Conservation (phyloP, 2,329 filamentous ascomycete species). For the Sordariomycetes sp. region DNA sequence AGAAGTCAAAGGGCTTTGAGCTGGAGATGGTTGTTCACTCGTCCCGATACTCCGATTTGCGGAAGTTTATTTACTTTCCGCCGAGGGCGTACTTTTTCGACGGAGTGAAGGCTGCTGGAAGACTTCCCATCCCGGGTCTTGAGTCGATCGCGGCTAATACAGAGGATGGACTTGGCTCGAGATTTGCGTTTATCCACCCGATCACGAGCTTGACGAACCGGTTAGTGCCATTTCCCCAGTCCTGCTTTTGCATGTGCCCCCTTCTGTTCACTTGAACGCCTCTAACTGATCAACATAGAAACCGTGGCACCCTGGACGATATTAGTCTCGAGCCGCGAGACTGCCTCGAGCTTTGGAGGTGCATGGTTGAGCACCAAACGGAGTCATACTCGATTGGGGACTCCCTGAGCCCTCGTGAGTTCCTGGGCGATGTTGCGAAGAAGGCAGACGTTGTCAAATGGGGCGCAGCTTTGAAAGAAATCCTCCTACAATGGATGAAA, state of each 20-base stretch:
- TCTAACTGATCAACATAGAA: slow-evolving; percentile 16
- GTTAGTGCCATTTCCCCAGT: background rate
- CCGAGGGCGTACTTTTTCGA: slow-evolving; percentile 36
- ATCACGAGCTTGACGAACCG: slow-evolving; percentile 51
- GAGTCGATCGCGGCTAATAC: slow-evolving; percentile 19
- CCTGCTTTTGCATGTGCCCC: background rate
- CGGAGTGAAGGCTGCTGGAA: slow-evolving; percentile 32
- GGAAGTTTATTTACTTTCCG: slow-evolving; percentile 60
- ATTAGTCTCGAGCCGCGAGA: slow-evolving; percentile 61
- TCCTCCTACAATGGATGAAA: slow-evolving; percentile 50
- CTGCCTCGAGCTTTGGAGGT: slow-evolving; percentile 54
- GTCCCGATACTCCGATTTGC: slow-evolving; percentile 63
- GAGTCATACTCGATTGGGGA: slow-evolving; percentile 35
- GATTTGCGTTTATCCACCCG: slow-evolving; percentile 55
- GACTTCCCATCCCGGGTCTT: slow-evolving; percentile 32
- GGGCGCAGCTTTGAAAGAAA: slow-evolving; percentile 49
- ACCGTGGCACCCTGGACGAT: slow-evolving; percentile 55
- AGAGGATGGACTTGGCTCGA: slow-evolving; percentile 24
- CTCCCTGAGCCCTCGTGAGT: slow-evolving; percentile 34
- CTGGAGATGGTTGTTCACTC: slow-evolving; percentile 59
- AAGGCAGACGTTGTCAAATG: slow-evolving; percentile 59
- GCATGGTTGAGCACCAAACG: slow-evolving; percentile 49
- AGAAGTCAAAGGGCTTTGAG: slow-evolving; percentile 50
- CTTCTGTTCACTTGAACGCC: background rate
- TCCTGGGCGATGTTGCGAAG: slow-evolving; percentile 41